phyloP scores from a whole-genome alignment of 768 basidiomycete species.

The Melanogaster broomeanus region DNA sequence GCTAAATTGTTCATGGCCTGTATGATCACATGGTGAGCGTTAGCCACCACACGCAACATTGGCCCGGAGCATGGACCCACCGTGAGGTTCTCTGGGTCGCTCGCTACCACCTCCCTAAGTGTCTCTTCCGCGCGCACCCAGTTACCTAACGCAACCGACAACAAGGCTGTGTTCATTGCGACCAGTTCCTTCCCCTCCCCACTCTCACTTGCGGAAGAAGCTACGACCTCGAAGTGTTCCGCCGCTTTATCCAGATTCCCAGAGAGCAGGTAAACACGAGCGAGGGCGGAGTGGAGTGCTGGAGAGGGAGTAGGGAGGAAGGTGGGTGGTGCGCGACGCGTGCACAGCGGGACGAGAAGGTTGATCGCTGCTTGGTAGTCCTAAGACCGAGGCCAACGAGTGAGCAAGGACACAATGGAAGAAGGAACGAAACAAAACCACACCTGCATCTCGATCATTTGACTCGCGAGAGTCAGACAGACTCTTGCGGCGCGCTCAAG shows the following conservation, averaged over 20 bases:
- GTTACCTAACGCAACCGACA: constrained; percentile 69
- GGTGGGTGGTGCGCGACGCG: constrained; percentile 28
- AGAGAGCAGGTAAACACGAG: constrained; percentile 71
- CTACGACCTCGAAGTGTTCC: constrained; percentile 48
- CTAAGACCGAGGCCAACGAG: constrained; percentile 34
- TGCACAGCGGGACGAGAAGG: constrained; percentile 68
- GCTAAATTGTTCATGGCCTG: constrained; percentile 79
- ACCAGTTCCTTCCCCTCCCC: constrained; percentile 45
- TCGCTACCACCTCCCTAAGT: constrained; percentile 45
- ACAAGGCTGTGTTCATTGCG: constrained; percentile 65
- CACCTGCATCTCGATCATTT: constrained; percentile 85
- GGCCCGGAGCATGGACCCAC: constrained; percentile 36
- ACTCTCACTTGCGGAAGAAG: constrained; percentile 46
- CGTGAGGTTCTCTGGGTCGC: constrained; percentile 61
- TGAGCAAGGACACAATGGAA: neutral
- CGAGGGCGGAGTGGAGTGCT: constrained; percentile 67
- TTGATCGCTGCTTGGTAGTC: constrained; percentile 69
- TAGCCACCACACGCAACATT: neutral
- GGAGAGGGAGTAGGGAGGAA: constrained; percentile 39
- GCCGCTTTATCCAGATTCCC: constrained; percentile 64
- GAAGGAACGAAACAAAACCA: constrained; percentile 4
- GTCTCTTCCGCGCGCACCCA: constrained; percentile 56
- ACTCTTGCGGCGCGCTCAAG: constrained; percentile 76
- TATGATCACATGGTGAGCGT: neutral
- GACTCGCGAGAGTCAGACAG: constrained; percentile 77